A percentile compares a stretch with the other conserved stretches of the same genome.
Conservation (phyloP, 768 basidiomycete genomes). For the Lyophyllum atratum region DNA sequence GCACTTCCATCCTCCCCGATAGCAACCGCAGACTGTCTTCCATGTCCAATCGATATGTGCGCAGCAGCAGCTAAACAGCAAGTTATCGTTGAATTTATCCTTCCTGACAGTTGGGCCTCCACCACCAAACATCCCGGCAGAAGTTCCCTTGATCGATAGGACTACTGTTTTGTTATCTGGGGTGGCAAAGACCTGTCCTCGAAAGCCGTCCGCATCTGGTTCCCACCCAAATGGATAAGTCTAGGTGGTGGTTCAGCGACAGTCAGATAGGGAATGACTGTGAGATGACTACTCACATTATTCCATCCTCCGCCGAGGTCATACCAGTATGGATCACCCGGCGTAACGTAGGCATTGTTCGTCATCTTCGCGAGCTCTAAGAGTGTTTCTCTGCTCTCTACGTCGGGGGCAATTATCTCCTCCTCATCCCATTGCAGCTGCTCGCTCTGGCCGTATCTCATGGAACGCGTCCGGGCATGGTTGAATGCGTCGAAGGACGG, state of each 20-base stretch:
- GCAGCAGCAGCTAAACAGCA: slow-evolving; percentile 94
- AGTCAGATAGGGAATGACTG: not conserved
- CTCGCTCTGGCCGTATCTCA: slow-evolving; percentile 46
- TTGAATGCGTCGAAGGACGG: slow-evolving; percentile 47
- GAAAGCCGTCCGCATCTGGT: slow-evolving; percentile 80
- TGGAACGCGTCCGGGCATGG: slow-evolving; percentile 45
- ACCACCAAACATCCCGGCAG: slow-evolving; percentile 70
- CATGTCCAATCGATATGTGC: slow-evolving; percentile 91
- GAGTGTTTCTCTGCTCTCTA: slow-evolving; percentile 73
- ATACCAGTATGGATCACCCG: slow-evolving; percentile 74
- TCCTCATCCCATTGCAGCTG: slow-evolving; percentile 71
- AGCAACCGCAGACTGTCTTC: slow-evolving; percentile 92
- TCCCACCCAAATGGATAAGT: slow-evolving; percentile 92
- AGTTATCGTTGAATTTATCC: slow-evolving; percentile 92
- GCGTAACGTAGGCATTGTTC: slow-evolving; percentile 82
- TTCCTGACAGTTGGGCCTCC: slow-evolving; percentile 86
- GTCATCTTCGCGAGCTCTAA: slow-evolving; percentile 92
- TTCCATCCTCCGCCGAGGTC: slow-evolving; percentile 70
- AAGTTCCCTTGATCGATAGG: slow-evolving; percentile 92
- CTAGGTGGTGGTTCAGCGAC: slow-evolving; percentile 32
- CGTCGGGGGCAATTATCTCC: slow-evolving; percentile 73
- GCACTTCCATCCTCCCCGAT: slow-evolving; percentile 79
- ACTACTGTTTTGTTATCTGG: slow-evolving; percentile 83
- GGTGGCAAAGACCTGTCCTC: slow-evolving; percentile 90
- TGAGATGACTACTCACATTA: slow-evolving; percentile 33